phyloP scores from a whole-genome alignment of 257 asterid species.

The Rubia yunnanensis region DNA sequence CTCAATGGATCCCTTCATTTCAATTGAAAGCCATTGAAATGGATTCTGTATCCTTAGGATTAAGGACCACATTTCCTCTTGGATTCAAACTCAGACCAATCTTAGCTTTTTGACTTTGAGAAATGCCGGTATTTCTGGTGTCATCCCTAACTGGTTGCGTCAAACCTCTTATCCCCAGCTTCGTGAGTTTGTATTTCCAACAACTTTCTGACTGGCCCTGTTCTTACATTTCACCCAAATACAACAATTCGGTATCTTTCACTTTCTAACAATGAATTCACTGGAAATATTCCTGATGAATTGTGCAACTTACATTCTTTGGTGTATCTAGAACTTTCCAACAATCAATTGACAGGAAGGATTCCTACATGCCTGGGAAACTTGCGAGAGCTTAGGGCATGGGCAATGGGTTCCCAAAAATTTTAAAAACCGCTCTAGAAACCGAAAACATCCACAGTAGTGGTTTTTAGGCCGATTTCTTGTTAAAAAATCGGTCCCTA shows the following conservation, averaged over 20 bases:
- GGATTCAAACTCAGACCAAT: slow-evolving; percentile 10
- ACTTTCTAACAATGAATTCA: neutral
- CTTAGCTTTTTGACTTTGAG: neutral
- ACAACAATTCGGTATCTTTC: neutral
- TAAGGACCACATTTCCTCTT: too few species aligned
- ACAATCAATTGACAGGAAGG: neutral
- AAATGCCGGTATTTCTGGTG: neutral
- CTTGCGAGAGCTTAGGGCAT: neutral
- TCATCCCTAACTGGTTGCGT: slow-evolving; percentile 16
- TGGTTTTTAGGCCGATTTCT: too few species aligned
- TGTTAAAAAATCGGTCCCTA: too few species aligned
- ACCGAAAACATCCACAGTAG: too few species aligned
- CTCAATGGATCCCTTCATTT: neutral
- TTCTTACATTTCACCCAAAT: neutral
- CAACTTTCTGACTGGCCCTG: neutral
- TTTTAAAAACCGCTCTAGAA: too few species aligned
- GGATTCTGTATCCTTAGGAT: too few species aligned
- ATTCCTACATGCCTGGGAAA: slow-evolving; percentile 7
- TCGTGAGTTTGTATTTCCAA: slow-evolving; percentile 7
- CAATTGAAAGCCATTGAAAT: too few species aligned
- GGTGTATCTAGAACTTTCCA: neutral
- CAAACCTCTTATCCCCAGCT: neutral
- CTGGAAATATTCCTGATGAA: neutral
- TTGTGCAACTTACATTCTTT: neutral
- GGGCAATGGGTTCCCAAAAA: too few species aligned